A percentile compares a stretch with the other conserved stretches of the same genome.
phyloP scores from a whole-genome alignment of 495 filamentous ascomycete species.

The Chaetomium tenue region DNA sequence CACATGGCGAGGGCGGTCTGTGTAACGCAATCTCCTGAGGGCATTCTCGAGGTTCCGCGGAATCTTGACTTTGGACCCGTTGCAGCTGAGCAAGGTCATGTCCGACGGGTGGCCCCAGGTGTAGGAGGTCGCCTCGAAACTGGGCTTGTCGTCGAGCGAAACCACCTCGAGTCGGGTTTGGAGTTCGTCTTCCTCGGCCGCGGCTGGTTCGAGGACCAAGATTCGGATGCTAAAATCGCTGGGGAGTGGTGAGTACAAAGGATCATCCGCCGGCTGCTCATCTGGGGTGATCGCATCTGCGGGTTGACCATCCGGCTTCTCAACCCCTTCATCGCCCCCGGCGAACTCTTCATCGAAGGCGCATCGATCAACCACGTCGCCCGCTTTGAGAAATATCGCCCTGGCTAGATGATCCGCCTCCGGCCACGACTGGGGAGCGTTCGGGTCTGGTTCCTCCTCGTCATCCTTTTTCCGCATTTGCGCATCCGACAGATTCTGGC shows the following conservation, averaged over 20 bases:
- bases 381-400: slow-evolving; percentile 1
- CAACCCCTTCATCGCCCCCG: not conserved
- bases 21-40: slow-evolving; percentile 15
- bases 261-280: not conserved
- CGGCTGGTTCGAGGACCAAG: not conserved
- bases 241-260: slow-evolving; percentile 2
- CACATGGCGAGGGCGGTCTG: slow-evolving; percentile 9
- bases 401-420: slow-evolving; percentile 8
- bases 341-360: not conserved
- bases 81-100: slow-evolving; percentile 16
- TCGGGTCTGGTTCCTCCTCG: not conserved
- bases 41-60: slow-evolving; percentile 18
- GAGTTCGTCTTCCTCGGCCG: not conserved
- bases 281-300: not conserved
- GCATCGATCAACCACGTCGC: not conserved
- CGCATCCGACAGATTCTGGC: not conserved
- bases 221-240: not conserved
- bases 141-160: slow-evolving; percentile 7
- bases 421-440: not conserved
- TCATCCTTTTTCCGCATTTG: not conserved
- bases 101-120: slow-evolving; percentile 16
- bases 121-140: slow-evolving; percentile 2
- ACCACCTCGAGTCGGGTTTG: not conserved
- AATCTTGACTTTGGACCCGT: slow-evolving; percentile 10
- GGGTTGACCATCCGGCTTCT: not conserved